Conservation (phyloP, 31 red algal species). For the Asparagopsis taxiformis region DNA sequence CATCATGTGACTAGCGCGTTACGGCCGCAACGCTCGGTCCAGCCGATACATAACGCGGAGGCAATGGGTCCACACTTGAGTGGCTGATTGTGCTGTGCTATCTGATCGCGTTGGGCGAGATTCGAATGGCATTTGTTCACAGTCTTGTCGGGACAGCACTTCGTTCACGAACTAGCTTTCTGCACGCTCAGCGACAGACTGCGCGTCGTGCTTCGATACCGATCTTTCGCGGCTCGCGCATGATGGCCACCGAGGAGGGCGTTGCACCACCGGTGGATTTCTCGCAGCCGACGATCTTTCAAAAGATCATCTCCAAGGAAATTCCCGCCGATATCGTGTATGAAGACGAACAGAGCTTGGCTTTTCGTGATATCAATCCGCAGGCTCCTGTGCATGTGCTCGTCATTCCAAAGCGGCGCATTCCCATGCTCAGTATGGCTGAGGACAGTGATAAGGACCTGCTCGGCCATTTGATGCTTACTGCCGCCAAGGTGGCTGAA, state of each 20-base stretch:
- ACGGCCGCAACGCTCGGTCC: too few species aligned
- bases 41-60: too few species aligned
- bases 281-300: conserved; percentile 61
- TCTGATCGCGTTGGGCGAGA: too few species aligned
- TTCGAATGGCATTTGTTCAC: too few species aligned
- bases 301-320: conserved; percentile 87
- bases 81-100: too few species aligned
- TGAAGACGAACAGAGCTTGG: conserved; percentile 82
- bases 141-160: too few species aligned
- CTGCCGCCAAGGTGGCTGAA: conserved; percentile 75
- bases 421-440: conserved; percentile 71
- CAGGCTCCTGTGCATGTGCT: conserved; percentile 87
- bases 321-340: conserved; percentile 90
- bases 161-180: too few species aligned
- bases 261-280: conserved; percentile 36
- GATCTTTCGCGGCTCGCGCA: background rate
- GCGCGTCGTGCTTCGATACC: too few species aligned
- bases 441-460: conserved; percentile 50
- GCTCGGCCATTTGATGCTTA: conserved; percentile 80
- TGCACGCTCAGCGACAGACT: too few species aligned
- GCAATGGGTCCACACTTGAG: too few species aligned
- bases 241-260: conserved; percentile 49
- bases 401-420: conserved; percentile 81
- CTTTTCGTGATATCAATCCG: conserved; percentile 89
- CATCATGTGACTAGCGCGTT: too few species aligned